Evolutionary conservation across 2,329 filamentous ascomycete genomes (phyloP).

Genomic region (Xylariomycetidae sp.): DNA sequence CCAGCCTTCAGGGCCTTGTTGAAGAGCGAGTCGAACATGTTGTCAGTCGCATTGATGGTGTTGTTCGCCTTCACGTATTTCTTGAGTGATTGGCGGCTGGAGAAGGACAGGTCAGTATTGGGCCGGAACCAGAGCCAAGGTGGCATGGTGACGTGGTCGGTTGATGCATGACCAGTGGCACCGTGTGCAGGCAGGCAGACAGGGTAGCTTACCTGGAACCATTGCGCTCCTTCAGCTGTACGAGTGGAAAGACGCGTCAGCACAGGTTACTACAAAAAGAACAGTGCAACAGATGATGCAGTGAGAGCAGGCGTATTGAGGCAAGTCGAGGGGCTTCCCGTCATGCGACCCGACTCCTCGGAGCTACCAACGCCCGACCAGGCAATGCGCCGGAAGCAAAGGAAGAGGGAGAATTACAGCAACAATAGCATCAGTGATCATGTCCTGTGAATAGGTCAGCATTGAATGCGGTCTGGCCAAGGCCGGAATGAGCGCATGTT

Average conservation of each 20-base stretch:
- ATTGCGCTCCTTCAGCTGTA: constrained; percentile 57
- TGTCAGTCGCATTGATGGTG: constrained; percentile 31
- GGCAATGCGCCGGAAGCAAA: constrained; percentile 32
- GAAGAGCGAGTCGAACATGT: constrained; percentile 59
- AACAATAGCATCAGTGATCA: constrained; percentile 58
- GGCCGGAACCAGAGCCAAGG: constrained; percentile 2
- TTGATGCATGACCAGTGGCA: constrained; percentile 7
- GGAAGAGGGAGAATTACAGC: constrained; percentile 42
- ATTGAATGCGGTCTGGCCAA: constrained; percentile 12
- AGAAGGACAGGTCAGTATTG: constrained; percentile 25
- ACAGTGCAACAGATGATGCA: not conserved
- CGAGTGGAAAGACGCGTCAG: constrained; percentile 32
- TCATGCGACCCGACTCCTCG: constrained; percentile 13
- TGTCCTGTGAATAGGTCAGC: constrained; percentile 45
- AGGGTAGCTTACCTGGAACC: constrained; percentile 41
- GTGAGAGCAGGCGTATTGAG: constrained; percentile 3
- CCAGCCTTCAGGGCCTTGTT: constrained; percentile 67
- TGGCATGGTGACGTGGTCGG: too few species aligned
- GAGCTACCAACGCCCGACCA: constrained; percentile 12
- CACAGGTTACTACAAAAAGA: constrained; percentile 10
- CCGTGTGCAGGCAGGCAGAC: not conserved
- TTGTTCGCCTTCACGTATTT: constrained; percentile 43
- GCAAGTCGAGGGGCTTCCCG: not conserved
- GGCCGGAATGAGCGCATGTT: constrained; percentile 5
- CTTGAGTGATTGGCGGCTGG: constrained; percentile 53